Evolutionary conservation across 345 rosid species (phyloP), one percentile per base, ranked within the genome.

Genomic region (Camelina sativa): DNA sequence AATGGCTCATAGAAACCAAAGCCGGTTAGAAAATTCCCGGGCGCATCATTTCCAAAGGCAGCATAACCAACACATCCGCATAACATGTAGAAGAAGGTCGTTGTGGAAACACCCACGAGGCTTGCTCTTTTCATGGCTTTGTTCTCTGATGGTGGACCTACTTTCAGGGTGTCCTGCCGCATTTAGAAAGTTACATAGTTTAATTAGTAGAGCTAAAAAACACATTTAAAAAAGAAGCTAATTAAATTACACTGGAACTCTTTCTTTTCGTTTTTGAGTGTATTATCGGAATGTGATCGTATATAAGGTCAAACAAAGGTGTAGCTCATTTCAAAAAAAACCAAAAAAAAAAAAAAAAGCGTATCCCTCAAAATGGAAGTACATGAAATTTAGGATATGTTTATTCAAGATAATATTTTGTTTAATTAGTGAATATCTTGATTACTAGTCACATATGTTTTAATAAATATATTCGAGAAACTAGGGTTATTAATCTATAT

Each of bases 1-100:
- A 84, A 93, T 8, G 98, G 98, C 28, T 91, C 96, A 50, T 86
- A 89, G 79, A 91, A 93, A 16, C 96, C 98, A 20, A 91, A 91
- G 1, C 95, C 98, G 0, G 96, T 90, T 38, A 93, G 87, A 80
- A 93, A 88, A 79, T 91, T 91, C 62, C 97, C 98, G 0, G 97
- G 96, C 0, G 98, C 96, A 4, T 76, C 41, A 54, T 89, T 93
- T 2, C 97, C 98, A 20, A 93, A 93, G 1, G 98, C 98, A 2
- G 95, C 93, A 35, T 93, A 93, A 23, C 98, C 98, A 1, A 89
- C 1, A 59, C 90, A 82, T 32, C 97, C 98, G 8, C 98, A 93
- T 7, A 86, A 65, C 22, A 85, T 71, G 38, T 93, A 93, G 86
- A 93, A 90, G 44, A 81, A 13, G 35, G 98, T 87, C 7, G 91